Evolutionary conservation across 768 basidiomycete genomes (phyloP).

Genomic region (Suillus plorans): DNA sequence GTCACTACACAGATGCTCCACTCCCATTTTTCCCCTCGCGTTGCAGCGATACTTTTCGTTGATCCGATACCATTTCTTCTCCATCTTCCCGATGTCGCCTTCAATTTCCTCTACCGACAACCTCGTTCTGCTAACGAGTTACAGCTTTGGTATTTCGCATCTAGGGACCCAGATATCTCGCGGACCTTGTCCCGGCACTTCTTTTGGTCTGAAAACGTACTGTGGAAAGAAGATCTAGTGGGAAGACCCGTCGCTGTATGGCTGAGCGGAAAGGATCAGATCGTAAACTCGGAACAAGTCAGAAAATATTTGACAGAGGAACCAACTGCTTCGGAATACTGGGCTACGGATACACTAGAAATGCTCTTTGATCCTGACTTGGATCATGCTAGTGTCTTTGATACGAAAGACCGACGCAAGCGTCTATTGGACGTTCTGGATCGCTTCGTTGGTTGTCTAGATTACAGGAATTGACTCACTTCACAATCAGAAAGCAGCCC

Average conservation of each 20-base stretch:
- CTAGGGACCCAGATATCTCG: conserved; percentile 61
- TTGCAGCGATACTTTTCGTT: conserved; percentile 50
- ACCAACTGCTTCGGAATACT: conserved; percentile 16
- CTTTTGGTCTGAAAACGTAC: conserved; percentile 62
- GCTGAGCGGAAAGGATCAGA: conserved; percentile 41
- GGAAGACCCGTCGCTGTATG: conserved; percentile 33
- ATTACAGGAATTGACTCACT: conserved; percentile 6
- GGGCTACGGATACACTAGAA: conserved; percentile 34
- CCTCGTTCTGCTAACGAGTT: conserved; percentile 57
- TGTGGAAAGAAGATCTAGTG: conserved; percentile 58
- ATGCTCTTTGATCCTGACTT: conserved; percentile 39
- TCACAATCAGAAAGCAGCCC: background rate
- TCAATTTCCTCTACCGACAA: conserved; percentile 63
- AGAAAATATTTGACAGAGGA: conserved; percentile 40
- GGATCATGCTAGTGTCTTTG: conserved; percentile 44
- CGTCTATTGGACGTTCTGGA: conserved; percentile 32
- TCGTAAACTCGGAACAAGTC: conserved; percentile 40
- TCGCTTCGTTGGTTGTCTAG: conserved; percentile 24
- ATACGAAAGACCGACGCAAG: conserved; percentile 25
- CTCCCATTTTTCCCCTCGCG: conserved; percentile 30
- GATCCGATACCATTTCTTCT: conserved; percentile 69
- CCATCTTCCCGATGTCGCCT: conserved; percentile 60
- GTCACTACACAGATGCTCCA: conserved; percentile 54
- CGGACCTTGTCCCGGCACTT: conserved; percentile 58
- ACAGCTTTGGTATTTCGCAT: conserved; percentile 69